Base-by-base conservation (phyloP, 1,284 basidiomycete species). In the Clitocybe nebularis region DNA sequence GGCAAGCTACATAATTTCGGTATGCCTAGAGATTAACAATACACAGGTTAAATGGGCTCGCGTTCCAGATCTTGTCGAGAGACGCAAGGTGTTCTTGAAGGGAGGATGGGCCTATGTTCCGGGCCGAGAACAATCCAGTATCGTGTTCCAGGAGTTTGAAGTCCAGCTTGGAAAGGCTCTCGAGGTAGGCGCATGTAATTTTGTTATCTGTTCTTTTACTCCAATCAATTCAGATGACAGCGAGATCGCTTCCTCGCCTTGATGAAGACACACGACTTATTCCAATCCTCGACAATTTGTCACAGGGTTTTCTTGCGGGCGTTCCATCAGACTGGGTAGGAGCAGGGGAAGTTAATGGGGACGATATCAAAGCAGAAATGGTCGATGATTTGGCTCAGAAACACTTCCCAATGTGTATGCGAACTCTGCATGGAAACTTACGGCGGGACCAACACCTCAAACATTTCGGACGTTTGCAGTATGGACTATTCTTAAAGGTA, bases 341-440 rank as follows among this genome's bases (percentile, higher is more conserved):
- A 38, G 63, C 73, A 5, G 68, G 74, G 8, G 72, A 74, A 9
- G 66, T 64, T 4, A 72, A 74, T 24, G 77, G 77, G 0, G 79
- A 81, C 40, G 75, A 77, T 37, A 79, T 99, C 51, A 93, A 81
- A 34, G 94, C 94, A 1, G 92, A 94, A 41, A 95, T 96, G 93
- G 74, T 99, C 1, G 91, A 97, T 57, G 84, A 86, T 17, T 69
- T 99, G 21, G 83, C 94, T 1, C 75, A 71, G 54, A 85, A 87
- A 60, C 93, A 98, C 61, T 98, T 93, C 74, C 96, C 96, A 1
- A 71, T 93, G 52, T 99, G 96, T 65, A 97, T 98, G 94, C 84
- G 90, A 41, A 85, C 88, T 56, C 68, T 98, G 41, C 93, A 98
- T 59, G 82, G 88, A 44, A 81, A 72, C 43, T 67, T 98, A 48